A percentile compares a stretch with the other conserved stretches of the same genome.
Evolutionary conservation across 306 rosid species (phyloP).

Genomic region (Mimosa pudica): DNA sequence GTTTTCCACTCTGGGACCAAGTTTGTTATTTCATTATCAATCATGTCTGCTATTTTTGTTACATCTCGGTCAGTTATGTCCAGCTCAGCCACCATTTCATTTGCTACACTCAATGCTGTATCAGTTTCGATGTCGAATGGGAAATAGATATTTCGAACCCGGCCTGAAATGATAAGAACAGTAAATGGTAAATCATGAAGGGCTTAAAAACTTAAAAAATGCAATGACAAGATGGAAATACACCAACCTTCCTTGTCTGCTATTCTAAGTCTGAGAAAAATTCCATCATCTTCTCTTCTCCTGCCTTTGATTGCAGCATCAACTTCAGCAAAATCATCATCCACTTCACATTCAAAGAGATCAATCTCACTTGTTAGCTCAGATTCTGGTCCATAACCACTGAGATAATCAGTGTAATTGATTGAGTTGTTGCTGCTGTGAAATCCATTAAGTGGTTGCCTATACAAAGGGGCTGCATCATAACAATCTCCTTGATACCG

Average conservation of each 20-base stretch:
- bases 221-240: slow-evolving; percentile 23
- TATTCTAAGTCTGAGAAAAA: slow-evolving; percentile 91
- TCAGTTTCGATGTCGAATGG: slow-evolving; percentile 86
- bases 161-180: slow-evolving; percentile 51
- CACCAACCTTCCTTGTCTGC: slow-evolving; percentile 86
- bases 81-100: slow-evolving; percentile 93
- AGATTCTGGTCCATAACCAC: slow-evolving; percentile 50
- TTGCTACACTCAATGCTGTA: slow-evolving; percentile 79
- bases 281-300: slow-evolving; percentile 68
- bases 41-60: slow-evolving; percentile 81
- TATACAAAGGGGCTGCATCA: slow-evolving; percentile 54
- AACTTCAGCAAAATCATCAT: slow-evolving; percentile 58
- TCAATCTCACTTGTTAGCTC: slow-evolving; percentile 58
- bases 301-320: slow-evolving; percentile 76
- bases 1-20: slow-evolving; percentile 83
- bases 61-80: slow-evolving; percentile 87
- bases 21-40: slow-evolving; percentile 68
- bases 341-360: slow-evolving; percentile 77
- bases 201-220: slow-evolving; percentile 16
- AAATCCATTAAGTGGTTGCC: slow-evolving; percentile 55
- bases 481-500: slow-evolving; percentile 55
- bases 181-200: slow-evolving; percentile 29
- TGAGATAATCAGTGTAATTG: slow-evolving; percentile 50
- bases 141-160: slow-evolving; percentile 90
- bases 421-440: slow-evolving; percentile 40